Conservation (phyloP, 2,329 filamentous ascomycete species). For the Talaromyces sp. region DNA sequence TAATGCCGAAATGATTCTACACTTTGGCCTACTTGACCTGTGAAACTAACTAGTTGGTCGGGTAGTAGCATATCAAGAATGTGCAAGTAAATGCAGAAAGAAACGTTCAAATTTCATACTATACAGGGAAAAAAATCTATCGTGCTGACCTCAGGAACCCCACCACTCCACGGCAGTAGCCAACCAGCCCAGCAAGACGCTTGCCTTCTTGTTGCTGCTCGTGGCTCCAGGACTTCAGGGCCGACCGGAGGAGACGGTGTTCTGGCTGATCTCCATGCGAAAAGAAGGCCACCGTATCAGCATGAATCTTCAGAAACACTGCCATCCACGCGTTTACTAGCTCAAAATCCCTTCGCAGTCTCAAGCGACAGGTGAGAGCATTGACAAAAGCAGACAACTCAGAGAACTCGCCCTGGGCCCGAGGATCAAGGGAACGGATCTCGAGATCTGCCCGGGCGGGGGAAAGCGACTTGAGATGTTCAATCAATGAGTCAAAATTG, state of each 20-base stretch:
- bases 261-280: constrained; percentile 51
- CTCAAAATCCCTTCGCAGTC: constrained; percentile 79
- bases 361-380: constrained; percentile 74
- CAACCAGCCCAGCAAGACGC: constrained; percentile 74
- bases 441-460: constrained; percentile 89
- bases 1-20: too few species aligned
- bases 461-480: constrained; percentile 76
- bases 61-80: too few species aligned
- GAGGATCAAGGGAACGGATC: constrained; percentile 72
- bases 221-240: constrained; percentile 69
- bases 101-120: background rate
- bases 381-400: constrained; percentile 79
- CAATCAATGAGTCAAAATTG: constrained; percentile 70
- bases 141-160: constrained; percentile 70
- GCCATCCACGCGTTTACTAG: constrained; percentile 97
- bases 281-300: constrained; percentile 56
- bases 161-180: constrained; percentile 85
- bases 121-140: background rate
- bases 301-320: constrained; percentile 82
- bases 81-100: too few species aligned
- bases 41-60: too few species aligned
- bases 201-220: constrained; percentile 72
- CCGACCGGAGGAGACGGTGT: constrained; percentile 54
- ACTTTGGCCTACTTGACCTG: too few species aligned
- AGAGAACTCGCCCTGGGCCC: constrained; percentile 52